phyloP scores from a whole-genome alignment of 1,284 basidiomycete genomes.

The Phaffia rhodozyma region DNA sequence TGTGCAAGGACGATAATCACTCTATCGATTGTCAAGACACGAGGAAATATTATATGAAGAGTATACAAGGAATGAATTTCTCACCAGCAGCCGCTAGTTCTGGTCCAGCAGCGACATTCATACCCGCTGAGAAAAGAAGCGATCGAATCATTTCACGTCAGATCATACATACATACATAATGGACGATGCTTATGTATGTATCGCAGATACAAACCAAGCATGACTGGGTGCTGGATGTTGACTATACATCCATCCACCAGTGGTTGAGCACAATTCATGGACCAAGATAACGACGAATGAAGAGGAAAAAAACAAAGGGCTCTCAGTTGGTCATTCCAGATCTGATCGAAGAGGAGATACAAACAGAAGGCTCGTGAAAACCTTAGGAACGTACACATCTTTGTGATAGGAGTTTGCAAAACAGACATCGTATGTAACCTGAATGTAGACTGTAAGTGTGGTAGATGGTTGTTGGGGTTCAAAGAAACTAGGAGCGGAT shows the following conservation, averaged over 20 bases:
- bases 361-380: too few relatives aligned
- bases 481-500: background rate
- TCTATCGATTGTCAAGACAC: background rate
- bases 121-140: conserved; percentile 39
- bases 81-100: conserved; percentile 58
- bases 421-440: conserved; percentile 26
- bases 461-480: background rate
- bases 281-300: background rate
- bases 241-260: conserved; percentile 29
- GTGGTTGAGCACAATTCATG: too few relatives aligned
- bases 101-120: conserved; percentile 79
- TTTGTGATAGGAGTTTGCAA: conserved; percentile 59
- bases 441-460: background rate
- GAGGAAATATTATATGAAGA: background rate
- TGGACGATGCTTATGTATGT: background rate
- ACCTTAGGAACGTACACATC: conserved; percentile 40
- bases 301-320: background rate
- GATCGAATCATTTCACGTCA: background rate
- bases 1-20: background rate
- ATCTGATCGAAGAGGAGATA: background rate
- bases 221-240: conserved; percentile 75
- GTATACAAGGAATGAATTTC: conserved; percentile 41
- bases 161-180: background rate
- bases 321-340: background rate
- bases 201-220: conserved; percentile 37